Evolutionary conservation across 345 rosid species (phyloP).

Genomic region (Aegle marmelos): DNA sequence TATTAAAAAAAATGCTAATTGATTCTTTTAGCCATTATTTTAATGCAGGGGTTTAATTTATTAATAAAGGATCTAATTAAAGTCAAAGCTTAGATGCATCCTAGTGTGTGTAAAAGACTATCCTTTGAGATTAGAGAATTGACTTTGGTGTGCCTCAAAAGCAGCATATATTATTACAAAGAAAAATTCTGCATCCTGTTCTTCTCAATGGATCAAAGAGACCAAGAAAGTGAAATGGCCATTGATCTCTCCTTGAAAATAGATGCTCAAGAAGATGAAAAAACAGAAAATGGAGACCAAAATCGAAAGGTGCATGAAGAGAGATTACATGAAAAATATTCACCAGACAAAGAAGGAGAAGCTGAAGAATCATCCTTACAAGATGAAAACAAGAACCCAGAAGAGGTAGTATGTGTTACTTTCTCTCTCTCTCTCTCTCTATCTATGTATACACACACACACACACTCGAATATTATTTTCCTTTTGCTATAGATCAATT

Average conservation of each 20-base stretch:
- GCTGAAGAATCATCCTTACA: constrained; percentile 12
- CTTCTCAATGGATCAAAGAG: not conserved
- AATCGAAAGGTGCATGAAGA: not conserved
- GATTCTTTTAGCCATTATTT: constrained; percentile 13
- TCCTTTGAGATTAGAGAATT: constrained; percentile 41
- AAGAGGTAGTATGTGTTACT: constrained; percentile 28
- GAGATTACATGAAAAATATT: not conserved
- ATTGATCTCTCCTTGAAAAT: constrained; percentile 48
- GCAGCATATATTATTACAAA: constrained; percentile 17
- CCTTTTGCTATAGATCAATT: not conserved
- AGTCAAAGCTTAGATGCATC: constrained; percentile 54
- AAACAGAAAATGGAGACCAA: not conserved
- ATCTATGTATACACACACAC: too few relatives aligned
- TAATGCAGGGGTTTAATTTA: constrained; percentile 6
- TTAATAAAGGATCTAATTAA: constrained; percentile 24
- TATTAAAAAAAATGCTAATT: not conserved
- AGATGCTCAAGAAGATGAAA: constrained; percentile 19
- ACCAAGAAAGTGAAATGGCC: constrained; percentile 24
- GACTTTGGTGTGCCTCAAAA: constrained; percentile 69
- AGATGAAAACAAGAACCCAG: constrained; percentile 11
- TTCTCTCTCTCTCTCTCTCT: too few relatives aligned
- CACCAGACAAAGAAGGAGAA: not conserved
- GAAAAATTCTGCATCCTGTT: constrained; percentile 9
- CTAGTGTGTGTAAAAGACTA: constrained; percentile 26
- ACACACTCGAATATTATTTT: too few relatives aligned